A percentile compares a stretch with the other conserved stretches of the same genome.
phyloP scores from a whole-genome alignment of 352 stramenopile species.

The Phytopythium oedochilum region DNA sequence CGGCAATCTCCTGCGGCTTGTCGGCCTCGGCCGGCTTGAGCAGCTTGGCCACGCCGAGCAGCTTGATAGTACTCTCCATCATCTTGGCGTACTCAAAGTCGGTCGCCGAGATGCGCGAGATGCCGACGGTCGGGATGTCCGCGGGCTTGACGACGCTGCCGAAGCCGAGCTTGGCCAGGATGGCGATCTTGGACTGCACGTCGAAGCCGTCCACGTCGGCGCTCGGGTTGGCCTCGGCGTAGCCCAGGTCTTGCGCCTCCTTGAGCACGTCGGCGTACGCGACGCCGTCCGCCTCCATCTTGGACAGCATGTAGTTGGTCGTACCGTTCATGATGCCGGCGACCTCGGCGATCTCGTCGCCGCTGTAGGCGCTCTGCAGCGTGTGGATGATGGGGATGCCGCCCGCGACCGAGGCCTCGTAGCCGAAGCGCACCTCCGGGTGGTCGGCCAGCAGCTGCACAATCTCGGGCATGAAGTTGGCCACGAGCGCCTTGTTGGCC shows the following conservation, averaged over 20 bases:
- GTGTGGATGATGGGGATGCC: slow-evolving; percentile 97
- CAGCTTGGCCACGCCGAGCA: slow-evolving; percentile 87
- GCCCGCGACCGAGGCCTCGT: slow-evolving; percentile 95
- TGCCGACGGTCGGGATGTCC: slow-evolving; percentile 91
- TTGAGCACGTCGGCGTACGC: slow-evolving; percentile 92
- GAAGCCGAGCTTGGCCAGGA: slow-evolving; percentile 94
- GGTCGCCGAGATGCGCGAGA: slow-evolving; percentile 86
- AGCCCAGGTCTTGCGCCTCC: slow-evolving; percentile 92
- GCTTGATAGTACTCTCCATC: slow-evolving; percentile 96
- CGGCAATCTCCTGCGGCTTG: slow-evolving; percentile 75
- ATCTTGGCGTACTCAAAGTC: slow-evolving; percentile 97
- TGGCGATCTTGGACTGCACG: slow-evolving; percentile 95
- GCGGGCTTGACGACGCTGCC: slow-evolving; percentile 83
- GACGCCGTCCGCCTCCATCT: slow-evolving; percentile 93
- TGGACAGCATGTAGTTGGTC: slow-evolving; percentile 98
- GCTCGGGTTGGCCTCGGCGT: slow-evolving; percentile 93
- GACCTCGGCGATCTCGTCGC: slow-evolving; percentile 91
- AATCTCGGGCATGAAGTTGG: slow-evolving; percentile 92
- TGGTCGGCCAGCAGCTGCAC: slow-evolving; percentile 73
- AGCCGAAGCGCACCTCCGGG: slow-evolving; percentile 87
- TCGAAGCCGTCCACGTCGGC: slow-evolving; percentile 96
- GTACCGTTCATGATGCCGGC: slow-evolving; percentile 97
- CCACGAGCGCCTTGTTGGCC: slow-evolving; percentile 96
- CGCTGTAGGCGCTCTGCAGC: slow-evolving; percentile 90
- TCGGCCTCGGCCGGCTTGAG: slow-evolving; percentile 73